Percentiles rank a stretch among this genome's conserved stretches.
Conservation (phyloP, 106 monocot species). For the Triglochin maritima region DNA sequence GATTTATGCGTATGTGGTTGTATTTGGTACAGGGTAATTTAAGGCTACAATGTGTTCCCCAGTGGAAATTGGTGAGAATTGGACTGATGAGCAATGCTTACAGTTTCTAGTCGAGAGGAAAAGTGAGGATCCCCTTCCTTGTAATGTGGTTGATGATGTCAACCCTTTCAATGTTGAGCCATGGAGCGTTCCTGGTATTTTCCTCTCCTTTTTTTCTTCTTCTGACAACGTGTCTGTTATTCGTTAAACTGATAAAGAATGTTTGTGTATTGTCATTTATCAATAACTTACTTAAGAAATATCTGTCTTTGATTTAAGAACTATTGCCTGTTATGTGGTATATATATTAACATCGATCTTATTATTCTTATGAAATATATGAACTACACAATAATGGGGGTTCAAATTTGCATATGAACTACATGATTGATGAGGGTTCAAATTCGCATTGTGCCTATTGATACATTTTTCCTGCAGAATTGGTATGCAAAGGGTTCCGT, state of each 20-base stretch:
- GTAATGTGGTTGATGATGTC: background rate
- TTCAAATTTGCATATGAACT: background rate
- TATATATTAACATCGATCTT: background rate
- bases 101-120: background rate
- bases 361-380: background rate
- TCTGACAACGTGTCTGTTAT: background rate
- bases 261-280: background rate
- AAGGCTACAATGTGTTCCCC: background rate
- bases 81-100: background rate
- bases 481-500: background rate
- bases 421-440: background rate
- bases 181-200: conserved; percentile 3
- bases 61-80: background rate
- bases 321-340: background rate
- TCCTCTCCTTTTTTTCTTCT: background rate
- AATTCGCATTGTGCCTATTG: background rate
- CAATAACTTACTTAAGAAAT: no score
- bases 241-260: background rate
- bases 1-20: no score
- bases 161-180: conserved; percentile 9
- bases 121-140: background rate
- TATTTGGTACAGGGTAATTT: no score
- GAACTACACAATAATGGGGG: background rate
- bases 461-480: background rate
- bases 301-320: no score